Conservation (phyloP, 306 rosid genomes). For the Abrus precatorius region DNA sequence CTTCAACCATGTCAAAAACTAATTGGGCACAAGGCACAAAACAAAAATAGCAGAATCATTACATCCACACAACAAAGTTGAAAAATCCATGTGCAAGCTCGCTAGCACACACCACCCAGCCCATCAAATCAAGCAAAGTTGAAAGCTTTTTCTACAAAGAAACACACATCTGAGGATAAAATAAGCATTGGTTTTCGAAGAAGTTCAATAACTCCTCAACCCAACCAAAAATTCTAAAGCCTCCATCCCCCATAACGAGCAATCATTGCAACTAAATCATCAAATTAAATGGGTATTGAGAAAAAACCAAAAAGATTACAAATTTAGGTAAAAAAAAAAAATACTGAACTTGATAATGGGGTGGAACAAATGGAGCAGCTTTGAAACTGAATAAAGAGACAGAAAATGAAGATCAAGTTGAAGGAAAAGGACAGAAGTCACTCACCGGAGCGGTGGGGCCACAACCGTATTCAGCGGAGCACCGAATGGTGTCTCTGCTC, state of each 20-base stretch:
- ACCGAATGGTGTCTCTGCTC: slow-evolving; percentile 42
- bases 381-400: background rate
- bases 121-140: slow-evolving; percentile 38
- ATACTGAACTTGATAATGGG: slow-evolving; percentile 7
- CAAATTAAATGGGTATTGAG: slow-evolving; percentile 29
- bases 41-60: slow-evolving; percentile 33
- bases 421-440: slow-evolving; percentile 10
- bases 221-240: slow-evolving; percentile 18
- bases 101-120: background rate
- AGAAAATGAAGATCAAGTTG: slow-evolving; percentile 39
- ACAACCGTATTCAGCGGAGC: slow-evolving; percentile 57
- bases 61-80: slow-evolving; percentile 14
- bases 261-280: slow-evolving; percentile 30
- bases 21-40: background rate
- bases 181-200: slow-evolving; percentile 25
- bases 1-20: slow-evolving; percentile 24
- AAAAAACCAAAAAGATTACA: slow-evolving; percentile 9
- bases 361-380: slow-evolving; percentile 32
- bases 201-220: slow-evolving; percentile 27
- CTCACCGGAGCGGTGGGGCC: slow-evolving; percentile 47
- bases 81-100: slow-evolving; percentile 25
- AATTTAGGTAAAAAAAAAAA: background rate
- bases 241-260: background rate
- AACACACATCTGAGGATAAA: slow-evolving; percentile 3
- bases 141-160: background rate